Percentiles rank a stretch among this genome's conserved stretches.
phyloP scores from a whole-genome alignment of 768 basidiomycete genomes.

The Hysterangium stoloniferum region DNA sequence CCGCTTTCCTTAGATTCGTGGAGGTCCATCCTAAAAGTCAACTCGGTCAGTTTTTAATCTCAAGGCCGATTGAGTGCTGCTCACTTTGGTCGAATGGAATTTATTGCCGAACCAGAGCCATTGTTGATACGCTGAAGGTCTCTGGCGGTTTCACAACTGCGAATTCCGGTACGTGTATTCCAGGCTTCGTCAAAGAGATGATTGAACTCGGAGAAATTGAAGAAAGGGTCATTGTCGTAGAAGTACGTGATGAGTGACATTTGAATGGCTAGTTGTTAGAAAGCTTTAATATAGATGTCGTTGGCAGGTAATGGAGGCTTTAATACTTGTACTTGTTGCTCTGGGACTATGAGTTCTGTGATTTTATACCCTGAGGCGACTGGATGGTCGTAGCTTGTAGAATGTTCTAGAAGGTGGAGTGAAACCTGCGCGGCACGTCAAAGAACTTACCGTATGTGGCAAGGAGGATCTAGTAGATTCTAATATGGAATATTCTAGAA shows the following conservation, averaged over 20 bases:
- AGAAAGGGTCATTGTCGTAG: constrained; percentile 7
- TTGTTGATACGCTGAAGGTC: not conserved
- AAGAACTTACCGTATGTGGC: no score
- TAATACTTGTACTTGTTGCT: no score
- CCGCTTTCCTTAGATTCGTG: constrained; percentile 36
- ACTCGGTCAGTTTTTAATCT: no score
- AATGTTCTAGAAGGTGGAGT: no score
- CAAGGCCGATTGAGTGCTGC: not conserved
- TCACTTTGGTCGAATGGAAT: not conserved
- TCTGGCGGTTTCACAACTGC: not conserved
- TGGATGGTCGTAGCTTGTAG: no score
- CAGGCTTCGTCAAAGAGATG: constrained; percentile 2
- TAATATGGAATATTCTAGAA: no score
- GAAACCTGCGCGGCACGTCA: no score
- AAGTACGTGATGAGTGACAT: constrained; percentile 7
- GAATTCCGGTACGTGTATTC: not conserved
- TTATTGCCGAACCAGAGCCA: not conserved
- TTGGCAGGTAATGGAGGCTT: no score
- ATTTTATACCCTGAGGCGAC: no score
- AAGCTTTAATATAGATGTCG: not conserved
- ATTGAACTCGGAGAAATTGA: constrained; percentile 1
- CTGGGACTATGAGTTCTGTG: no score
- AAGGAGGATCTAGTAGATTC: no score
- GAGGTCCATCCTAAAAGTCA: constrained; percentile 30
- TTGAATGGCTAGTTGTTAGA: not conserved